Evolutionary conservation across 1,284 basidiomycete species (phyloP).

Genomic region (Malassezia furfur): DNA sequence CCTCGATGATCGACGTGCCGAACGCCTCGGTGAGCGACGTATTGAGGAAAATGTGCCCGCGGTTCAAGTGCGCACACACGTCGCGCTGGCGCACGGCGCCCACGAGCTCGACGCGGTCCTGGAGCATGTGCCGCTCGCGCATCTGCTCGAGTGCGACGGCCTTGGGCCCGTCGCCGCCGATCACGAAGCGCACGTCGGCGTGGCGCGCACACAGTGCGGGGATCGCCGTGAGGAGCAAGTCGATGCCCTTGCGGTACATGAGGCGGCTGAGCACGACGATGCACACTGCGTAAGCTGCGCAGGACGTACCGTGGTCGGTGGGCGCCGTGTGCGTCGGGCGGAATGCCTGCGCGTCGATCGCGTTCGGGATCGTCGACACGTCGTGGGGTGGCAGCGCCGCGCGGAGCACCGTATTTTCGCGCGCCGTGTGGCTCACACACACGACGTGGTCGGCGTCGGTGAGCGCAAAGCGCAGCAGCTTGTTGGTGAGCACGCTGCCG

Average conservation of each 20-base stretch:
- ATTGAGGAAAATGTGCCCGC: slow-evolving; percentile 85
- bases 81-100: slow-evolving; percentile 71
- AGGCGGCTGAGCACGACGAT: slow-evolving; percentile 90
- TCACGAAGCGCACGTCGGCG: slow-evolving; percentile 73
- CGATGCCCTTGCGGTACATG: slow-evolving; percentile 92
- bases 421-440: slow-evolving; percentile 90
- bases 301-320: slow-evolving; percentile 5
- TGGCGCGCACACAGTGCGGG: slow-evolving; percentile 77
- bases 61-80: slow-evolving; percentile 69
- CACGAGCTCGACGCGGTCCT: slow-evolving; percentile 79
- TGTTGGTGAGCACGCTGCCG: slow-evolving; percentile 91
- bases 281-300: not conserved
- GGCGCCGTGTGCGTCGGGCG: slow-evolving; percentile 53
- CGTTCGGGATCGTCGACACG: slow-evolving; percentile 66
- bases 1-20: slow-evolving; percentile 90
- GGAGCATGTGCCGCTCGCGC: slow-evolving; percentile 77
- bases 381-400: slow-evolving; percentile 53
- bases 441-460: slow-evolving; percentile 86
- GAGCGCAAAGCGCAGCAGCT: slow-evolving; percentile 74
- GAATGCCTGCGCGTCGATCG: slow-evolving; percentile 80
- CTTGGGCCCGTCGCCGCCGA: slow-evolving; percentile 89
- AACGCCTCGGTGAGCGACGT: slow-evolving; percentile 94
- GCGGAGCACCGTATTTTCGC: slow-evolving; percentile 85
- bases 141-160: slow-evolving; percentile 90
- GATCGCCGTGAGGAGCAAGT: slow-evolving; percentile 81